These are phyloP conservation scores for Coemansia sp. DNA, from an alignment of 192 early-diverging fungal species.

Conservation along the genomic window DNA sequence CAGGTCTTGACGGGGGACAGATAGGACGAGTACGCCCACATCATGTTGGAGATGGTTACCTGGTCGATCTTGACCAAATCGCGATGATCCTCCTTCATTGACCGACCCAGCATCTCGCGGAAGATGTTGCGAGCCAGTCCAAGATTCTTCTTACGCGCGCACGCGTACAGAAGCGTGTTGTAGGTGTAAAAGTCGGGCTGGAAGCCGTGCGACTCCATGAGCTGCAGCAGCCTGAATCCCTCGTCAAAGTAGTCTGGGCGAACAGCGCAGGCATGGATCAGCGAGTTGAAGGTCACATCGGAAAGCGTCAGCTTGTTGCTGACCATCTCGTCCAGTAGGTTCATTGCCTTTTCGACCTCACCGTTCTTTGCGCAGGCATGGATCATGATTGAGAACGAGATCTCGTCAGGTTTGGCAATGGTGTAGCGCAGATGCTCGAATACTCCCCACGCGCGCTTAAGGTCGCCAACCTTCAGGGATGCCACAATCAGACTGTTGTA, in stretches of 20 bases:
- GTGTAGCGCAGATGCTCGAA: slow-evolving; percentile 87
- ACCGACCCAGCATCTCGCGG: slow-evolving; percentile 59
- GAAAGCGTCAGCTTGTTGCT: slow-evolving; percentile 70
- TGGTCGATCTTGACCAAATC: slow-evolving; percentile 61
- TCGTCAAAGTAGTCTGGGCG: slow-evolving; percentile 85
- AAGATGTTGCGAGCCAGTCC: slow-evolving; percentile 67
- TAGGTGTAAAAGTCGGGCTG: slow-evolving; percentile 78
- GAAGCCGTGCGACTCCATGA: slow-evolving; percentile 87
- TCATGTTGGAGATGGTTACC: slow-evolving; percentile 68
- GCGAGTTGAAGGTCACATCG: slow-evolving; percentile 83
- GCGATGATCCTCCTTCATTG: slow-evolving; percentile 36
- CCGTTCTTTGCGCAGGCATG: slow-evolving; percentile 83
- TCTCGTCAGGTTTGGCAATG: slow-evolving; percentile 75
- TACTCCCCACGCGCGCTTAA: slow-evolving; percentile 83
- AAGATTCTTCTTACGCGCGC: slow-evolving; percentile 76
- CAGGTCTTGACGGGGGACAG: slow-evolving; percentile 22
- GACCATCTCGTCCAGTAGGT: slow-evolving; percentile 90
- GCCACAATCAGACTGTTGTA: slow-evolving; percentile 85
- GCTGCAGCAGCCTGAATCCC: slow-evolving; percentile 75
- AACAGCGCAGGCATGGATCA: slow-evolving; percentile 82
- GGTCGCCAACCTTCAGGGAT: slow-evolving; percentile 71
- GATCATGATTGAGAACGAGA: slow-evolving; percentile 88
- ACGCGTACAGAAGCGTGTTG: slow-evolving; percentile 79
- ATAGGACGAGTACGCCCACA: slow-evolving; percentile 68
- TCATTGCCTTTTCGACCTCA: slow-evolving; percentile 89